Evolutionary conservation across 768 basidiomycete species (phyloP).

Genomic region (Suillus variegatus): DNA sequence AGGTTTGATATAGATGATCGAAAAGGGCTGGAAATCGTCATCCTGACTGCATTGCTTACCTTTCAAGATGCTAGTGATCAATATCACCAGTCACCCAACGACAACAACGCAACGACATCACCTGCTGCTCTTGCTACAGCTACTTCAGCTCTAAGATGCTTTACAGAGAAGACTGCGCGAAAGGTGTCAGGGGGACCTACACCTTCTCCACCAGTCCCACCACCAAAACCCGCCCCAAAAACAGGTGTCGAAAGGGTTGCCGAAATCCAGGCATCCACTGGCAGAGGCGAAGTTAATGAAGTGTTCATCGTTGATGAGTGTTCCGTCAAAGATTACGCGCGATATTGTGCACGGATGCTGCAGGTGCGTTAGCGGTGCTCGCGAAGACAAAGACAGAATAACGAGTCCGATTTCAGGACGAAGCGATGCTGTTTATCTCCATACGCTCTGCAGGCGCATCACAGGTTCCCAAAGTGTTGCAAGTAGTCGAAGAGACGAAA

Average conservation of each 20-base stretch:
- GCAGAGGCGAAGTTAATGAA: conserved; percentile 71
- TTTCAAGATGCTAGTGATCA: conserved; percentile 72
- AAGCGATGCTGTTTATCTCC: conserved; percentile 79
- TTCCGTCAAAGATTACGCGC: conserved; percentile 62
- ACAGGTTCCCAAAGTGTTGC: conserved; percentile 76
- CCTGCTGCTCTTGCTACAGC: background rate
- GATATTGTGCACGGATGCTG: conserved; percentile 63
- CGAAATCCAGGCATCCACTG: conserved; percentile 59
- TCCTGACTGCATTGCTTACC: conserved; percentile 73
- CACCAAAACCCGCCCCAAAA: conserved; percentile 64
- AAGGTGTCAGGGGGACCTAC: conserved; percentile 12
- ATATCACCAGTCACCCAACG: conserved; percentile 42
- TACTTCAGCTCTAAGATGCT: conserved; percentile 2
- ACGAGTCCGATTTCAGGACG: conserved; percentile 49
- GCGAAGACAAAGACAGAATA: background rate
- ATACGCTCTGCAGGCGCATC: conserved; percentile 62
- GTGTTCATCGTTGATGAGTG: conserved; percentile 71
- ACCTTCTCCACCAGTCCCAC: conserved; percentile 40
- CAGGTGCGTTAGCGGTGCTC: conserved; percentile 39
- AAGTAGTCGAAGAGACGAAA: conserved; percentile 79
- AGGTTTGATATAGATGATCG: conserved; percentile 86
- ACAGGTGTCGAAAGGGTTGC: conserved; percentile 69
- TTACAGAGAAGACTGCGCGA: conserved; percentile 15
- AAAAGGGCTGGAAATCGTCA: conserved; percentile 83
- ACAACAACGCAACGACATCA: conserved; percentile 8